Evolutionary conservation across 129 eudicot species (phyloP).

Genomic region (Glebionis coronaria): DNA sequence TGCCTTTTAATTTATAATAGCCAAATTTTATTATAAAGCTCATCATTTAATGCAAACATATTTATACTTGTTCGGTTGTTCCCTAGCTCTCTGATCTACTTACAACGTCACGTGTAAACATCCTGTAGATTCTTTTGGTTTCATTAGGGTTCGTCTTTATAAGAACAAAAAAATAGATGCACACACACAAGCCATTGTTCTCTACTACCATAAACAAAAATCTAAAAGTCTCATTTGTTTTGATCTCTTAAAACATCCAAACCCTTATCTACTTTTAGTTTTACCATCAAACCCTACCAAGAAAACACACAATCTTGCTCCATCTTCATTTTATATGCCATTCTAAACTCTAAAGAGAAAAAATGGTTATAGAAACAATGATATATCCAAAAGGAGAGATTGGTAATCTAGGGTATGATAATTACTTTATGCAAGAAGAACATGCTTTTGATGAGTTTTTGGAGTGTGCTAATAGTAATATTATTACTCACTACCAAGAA

Average conservation of each 20-base stretch:
- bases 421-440: slow-evolving; percentile 27
- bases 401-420: slow-evolving; percentile 27
- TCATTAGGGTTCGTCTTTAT: slow-evolving; percentile 26
- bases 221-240: slow-evolving; percentile 31
- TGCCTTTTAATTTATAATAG: no score
- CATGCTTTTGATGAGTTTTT: slow-evolving; percentile 19
- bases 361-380: slow-evolving; percentile 57
- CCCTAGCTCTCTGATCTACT: slow-evolving; percentile 17
- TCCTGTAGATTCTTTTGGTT: slow-evolving; percentile 34
- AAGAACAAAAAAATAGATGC: slow-evolving; percentile 25
- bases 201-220: slow-evolving; percentile 1
- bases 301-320: background rate
- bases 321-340: slow-evolving; percentile 6
- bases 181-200: slow-evolving; percentile 16
- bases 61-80: background rate
- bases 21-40: no score
- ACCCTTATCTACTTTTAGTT: background rate
- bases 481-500: slow-evolving; percentile 9
- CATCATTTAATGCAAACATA: background rate
- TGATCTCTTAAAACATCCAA: slow-evolving; percentile 12
- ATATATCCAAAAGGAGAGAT: slow-evolving; percentile 47
- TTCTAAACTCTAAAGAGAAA: slow-evolving; percentile 5
- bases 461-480: slow-evolving; percentile 17
- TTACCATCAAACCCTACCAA: slow-evolving; percentile 4
- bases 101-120: slow-evolving; percentile 39